Conservation (phyloP, 2,329 filamentous ascomycete genomes). For the Colletotrichum spaethianum region DNA sequence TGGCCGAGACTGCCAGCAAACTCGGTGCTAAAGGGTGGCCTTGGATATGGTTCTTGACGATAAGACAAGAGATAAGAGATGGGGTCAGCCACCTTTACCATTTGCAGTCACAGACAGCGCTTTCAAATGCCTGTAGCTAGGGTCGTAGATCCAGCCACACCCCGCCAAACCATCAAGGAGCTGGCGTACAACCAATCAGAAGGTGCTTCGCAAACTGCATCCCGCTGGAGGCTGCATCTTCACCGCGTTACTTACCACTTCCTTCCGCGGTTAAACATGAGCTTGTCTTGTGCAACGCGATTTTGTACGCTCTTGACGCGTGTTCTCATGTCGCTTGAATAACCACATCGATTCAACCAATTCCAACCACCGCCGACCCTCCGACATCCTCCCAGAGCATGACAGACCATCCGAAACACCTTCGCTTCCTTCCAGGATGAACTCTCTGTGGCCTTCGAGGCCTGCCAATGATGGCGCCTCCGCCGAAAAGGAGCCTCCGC, state of each 20-base stretch:
- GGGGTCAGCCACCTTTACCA: neutral
- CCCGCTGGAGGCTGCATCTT: conserved; percentile 32
- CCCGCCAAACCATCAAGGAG: conserved; percentile 32
- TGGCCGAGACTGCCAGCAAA: neutral
- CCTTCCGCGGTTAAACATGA: conserved; percentile 27
- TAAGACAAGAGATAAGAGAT: conserved; percentile 13
- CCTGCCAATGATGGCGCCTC: conserved; percentile 51
- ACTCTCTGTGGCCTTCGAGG: conserved; percentile 59
- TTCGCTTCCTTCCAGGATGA: conserved; percentile 54
- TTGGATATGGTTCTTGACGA: neutral
- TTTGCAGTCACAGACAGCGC: neutral
- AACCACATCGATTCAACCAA: neutral
- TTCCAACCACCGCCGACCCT: neutral
- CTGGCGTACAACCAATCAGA: conserved; percentile 31
- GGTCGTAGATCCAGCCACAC: conserved; percentile 23
- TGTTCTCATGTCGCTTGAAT: neutral
- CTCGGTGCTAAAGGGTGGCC: neutral
- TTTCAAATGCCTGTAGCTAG: neutral
- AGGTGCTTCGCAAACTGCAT: conserved; percentile 39
- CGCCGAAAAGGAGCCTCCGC: conserved; percentile 35
- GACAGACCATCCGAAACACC: conserved; percentile 18
- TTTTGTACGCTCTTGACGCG: conserved; percentile 14
- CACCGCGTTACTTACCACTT: conserved; percentile 20
- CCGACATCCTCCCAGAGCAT: conserved; percentile 21
- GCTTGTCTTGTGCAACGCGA: conserved; percentile 7